Conservation (phyloP, 148 eudicot genomes). For the Fagopyrum homotropicum region DNA sequence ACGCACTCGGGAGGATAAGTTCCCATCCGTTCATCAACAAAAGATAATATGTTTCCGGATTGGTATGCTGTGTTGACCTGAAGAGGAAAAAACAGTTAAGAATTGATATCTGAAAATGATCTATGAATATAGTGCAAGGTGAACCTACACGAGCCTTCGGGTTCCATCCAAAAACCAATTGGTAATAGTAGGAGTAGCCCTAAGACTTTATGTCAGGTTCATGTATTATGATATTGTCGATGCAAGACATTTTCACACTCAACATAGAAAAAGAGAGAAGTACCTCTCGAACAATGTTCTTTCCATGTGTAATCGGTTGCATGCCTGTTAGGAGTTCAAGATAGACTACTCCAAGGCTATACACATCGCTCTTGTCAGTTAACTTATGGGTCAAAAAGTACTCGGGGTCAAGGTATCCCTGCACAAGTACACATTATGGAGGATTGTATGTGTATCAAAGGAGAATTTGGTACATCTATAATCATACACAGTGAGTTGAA, state of each 20-base stretch:
- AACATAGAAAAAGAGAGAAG: neutral
- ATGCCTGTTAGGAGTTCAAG: slow-evolving; percentile 72
- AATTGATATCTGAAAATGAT: neutral
- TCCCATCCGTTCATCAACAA: slow-evolving; percentile 66
- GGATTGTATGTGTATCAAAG: no score
- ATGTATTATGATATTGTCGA: no score
- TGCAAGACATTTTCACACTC: no score
- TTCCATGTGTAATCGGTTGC: slow-evolving; percentile 70
- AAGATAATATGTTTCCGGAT: slow-evolving; percentile 36
- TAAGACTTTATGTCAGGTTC: no score
- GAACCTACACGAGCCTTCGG: no score
- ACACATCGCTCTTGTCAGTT: slow-evolving; percentile 84
- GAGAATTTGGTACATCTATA: no score
- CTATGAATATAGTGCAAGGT: no score
- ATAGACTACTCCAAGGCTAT: slow-evolving; percentile 80
- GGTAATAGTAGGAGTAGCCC: no score
- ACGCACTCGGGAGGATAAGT: slow-evolving; percentile 50
- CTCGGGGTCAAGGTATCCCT: slow-evolving; percentile 94
- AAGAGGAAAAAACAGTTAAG: neutral
- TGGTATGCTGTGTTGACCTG: slow-evolving; percentile 52
- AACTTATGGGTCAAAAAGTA: slow-evolving; percentile 72
- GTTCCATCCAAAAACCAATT: no score
- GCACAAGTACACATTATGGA: slow-evolving; percentile 14
- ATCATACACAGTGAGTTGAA: neutral
- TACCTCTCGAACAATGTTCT: slow-evolving; percentile 89